Evolutionary conservation across 208 protist genomes (phyloP), one percentile per base, ranked within the genome.

Genomic region (Tritrichomonas foetus): DNA sequence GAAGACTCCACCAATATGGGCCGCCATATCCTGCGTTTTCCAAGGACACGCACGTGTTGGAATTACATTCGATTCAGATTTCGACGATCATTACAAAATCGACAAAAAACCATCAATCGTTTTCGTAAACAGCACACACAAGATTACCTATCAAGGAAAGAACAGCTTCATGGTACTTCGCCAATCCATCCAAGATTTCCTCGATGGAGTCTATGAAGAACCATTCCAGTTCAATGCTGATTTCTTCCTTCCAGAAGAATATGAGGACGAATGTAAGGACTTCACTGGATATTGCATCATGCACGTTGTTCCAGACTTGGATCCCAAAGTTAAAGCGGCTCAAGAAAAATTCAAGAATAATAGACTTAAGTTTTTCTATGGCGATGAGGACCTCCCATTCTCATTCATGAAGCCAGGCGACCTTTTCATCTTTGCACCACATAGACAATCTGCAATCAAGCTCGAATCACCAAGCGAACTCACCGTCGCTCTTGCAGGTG

Each of bases 1-100:
- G 14, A 44, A 89, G 47, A 49, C 47, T 39, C 78, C 78, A 57
- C 78, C 78, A 50, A 89, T 89, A 20, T 89, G 78, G 78, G 41
- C 78, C 33, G 78, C 78, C 13, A 20, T 89, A 20, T 47, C n/a
- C 9, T 89, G 78, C 27, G 33, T 57, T 27, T 89, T 89, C 39
- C 44, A 57, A 3, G 44, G 47, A 22, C 53, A 89, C 27, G 57
- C 57, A 39, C 78, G 47, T n/a, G 47, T 89, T 89, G 78, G 78
- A 89, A 44, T 53, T 39, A 89, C 47, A 1, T 22, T 39, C 20
- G 30, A 44, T 5, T 14, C 25, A 1, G 78, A 49, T 39, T 57
- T 53, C 33, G 16, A 11, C 16, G 22, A 89, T 39, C 25, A 33
- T 39, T 89, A 44, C 30, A 89, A 89, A 27, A 2, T 89, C 5